Evolutionary conservation across 2,329 filamentous ascomycete species (phyloP).

Genomic region (Xylaria sp.): DNA sequence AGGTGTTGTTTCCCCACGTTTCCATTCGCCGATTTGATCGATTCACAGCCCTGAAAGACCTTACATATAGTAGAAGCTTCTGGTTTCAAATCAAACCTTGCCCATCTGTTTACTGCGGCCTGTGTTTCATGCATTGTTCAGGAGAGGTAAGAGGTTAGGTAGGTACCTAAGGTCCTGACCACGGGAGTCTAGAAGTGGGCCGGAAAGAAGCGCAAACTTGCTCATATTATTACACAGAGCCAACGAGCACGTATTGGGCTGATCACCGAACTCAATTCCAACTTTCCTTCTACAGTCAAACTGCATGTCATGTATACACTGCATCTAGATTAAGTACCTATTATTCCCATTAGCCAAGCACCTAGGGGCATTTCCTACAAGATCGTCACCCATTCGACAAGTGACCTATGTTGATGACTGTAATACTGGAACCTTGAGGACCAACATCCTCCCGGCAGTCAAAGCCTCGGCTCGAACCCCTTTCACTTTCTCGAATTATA

Average conservation of each 20-base stretch:
- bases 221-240: conserved; percentile 30
- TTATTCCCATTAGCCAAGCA: neutral
- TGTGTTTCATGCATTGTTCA: neutral
- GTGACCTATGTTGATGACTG: neutral
- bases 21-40: neutral
- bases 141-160: neutral
- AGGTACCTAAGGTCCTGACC: neutral
- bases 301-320: conserved; percentile 3
- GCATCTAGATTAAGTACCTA: neutral
- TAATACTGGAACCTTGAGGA: conserved; percentile 19
- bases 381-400: neutral
- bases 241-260: neutral
- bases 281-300: neutral
- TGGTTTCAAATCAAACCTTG: too few species aligned
- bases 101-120: too few species aligned
- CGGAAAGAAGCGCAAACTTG: conserved; percentile 37
- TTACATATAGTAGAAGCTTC: too few species aligned
- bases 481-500: neutral
- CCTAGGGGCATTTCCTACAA: neutral
- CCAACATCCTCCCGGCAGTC: neutral
- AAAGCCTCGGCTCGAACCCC: neutral
- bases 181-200: conserved; percentile 14
- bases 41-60: too few species aligned
- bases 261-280: neutral
- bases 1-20: conserved; percentile 20